These are phyloP conservation scores for Diversispora eburnea DNA, from an alignment of 192 early-diverging fungal species.

Conservation along the genomic window DNA sequence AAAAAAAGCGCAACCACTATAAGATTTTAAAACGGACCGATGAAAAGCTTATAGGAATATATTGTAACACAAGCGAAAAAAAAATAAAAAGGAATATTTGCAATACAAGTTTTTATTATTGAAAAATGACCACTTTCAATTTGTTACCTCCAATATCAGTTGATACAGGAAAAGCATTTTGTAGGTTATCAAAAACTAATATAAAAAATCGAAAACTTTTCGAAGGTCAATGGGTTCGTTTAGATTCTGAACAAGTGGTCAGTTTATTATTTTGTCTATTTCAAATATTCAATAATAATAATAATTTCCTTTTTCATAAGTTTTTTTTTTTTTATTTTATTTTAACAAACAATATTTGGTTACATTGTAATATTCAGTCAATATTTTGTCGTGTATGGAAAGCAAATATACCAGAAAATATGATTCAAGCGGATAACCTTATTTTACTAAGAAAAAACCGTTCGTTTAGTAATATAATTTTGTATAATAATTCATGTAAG, in stretches of 20 bases:
- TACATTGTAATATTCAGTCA: neutral
- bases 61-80: too few relatives aligned
- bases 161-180: constrained; percentile 6
- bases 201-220: neutral
- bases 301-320: neutral
- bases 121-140: too few relatives aligned
- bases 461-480: neutral
- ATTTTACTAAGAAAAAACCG: neutral
- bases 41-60: too few relatives aligned
- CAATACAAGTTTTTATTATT: too few relatives aligned
- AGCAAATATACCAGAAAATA: neutral
- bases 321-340: neutral
- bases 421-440: constrained; percentile 14
- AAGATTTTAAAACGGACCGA: too few relatives aligned
- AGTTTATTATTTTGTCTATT: too few relatives aligned
- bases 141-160: neutral
- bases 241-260: constrained; percentile 2
- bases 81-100: too few relatives aligned
- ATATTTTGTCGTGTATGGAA: constrained; percentile 14
- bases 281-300: neutral
- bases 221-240: constrained; percentile 15
- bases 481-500: constrained; percentile 9
- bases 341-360: neutral
- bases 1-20: too few relatives aligned
- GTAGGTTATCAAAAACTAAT: constrained; percentile 1